Evolutionary conservation across 148 eudicot genomes (phyloP).

Genomic region (Rhododendron henanense): DNA sequence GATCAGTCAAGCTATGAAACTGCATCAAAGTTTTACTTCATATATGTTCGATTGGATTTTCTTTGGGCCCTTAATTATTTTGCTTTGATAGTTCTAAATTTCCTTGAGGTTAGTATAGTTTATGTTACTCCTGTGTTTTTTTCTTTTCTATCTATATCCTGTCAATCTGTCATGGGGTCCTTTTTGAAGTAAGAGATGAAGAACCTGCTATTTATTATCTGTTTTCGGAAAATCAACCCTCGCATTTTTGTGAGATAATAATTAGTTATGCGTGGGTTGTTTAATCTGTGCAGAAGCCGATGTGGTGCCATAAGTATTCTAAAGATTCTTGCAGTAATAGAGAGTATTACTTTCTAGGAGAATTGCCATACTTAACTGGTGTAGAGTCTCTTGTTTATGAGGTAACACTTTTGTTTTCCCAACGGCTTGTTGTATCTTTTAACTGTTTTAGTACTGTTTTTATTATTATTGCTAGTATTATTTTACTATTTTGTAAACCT

Average conservation of each 20-base stretch:
- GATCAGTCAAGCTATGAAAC: conserved; percentile 59
- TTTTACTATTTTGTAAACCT: not conserved
- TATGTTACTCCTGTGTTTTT: conserved; percentile 5
- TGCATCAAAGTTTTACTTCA: conserved; percentile 69
- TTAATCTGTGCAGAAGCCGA: conserved; percentile 65
- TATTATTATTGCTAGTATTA: not conserved
- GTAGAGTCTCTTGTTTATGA: conserved; percentile 62
- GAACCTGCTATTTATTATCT: not conserved
- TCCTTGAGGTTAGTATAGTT: conserved; percentile 64
- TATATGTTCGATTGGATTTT: conserved; percentile 56
- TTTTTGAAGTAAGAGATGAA: not conserved
- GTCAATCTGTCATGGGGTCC: not conserved
- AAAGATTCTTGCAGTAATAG: conserved; percentile 59
- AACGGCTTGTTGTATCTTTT: not conserved
- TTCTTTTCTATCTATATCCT: not conserved
- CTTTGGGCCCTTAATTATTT: conserved; percentile 81
- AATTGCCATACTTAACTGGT: conserved; percentile 73
- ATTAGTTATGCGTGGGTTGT: not conserved
- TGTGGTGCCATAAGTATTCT: conserved; percentile 61
- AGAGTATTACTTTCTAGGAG: conserved; percentile 73
- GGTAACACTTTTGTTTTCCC: conserved; percentile 38
- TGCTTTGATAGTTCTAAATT: conserved; percentile 61
- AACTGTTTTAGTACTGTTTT: not conserved
- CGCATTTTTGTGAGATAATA: not conserved
- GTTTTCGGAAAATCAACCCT: not conserved